phyloP scores from a whole-genome alignment of 306 rosid species.

The Pueraria montana region DNA sequence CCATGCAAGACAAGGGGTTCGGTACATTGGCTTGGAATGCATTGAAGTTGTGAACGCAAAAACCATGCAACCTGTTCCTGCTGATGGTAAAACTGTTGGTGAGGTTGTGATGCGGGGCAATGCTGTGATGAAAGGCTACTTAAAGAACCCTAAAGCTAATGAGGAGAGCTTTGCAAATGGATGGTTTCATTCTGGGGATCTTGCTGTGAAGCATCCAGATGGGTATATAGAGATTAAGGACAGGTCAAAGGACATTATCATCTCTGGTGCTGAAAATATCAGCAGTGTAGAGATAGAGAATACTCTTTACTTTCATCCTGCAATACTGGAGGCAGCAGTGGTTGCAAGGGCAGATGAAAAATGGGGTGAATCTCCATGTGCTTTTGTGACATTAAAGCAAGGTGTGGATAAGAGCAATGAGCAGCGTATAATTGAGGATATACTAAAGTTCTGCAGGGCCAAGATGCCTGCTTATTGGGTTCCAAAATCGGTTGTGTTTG shows the following conservation, averaged over 20 bases:
- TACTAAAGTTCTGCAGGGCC: conserved; percentile 75
- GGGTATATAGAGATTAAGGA: conserved; percentile 89
- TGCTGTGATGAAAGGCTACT: conserved; percentile 89
- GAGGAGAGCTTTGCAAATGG: conserved; percentile 76
- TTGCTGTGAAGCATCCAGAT: conserved; percentile 89
- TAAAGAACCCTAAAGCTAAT: conserved; percentile 84
- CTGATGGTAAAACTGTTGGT: conserved; percentile 71
- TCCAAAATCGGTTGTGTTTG: conserved; percentile 58
- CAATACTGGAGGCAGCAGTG: too few relatives aligned
- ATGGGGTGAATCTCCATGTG: conserved; percentile 82
- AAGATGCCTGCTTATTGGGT: conserved; percentile 88
- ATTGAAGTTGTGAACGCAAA: conserved; percentile 66
- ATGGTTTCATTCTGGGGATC: conserved; percentile 93
- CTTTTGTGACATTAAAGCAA: conserved; percentile 71
- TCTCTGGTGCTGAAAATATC: conserved; percentile 92
- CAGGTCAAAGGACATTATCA: conserved; percentile 91
- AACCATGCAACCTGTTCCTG: conserved; percentile 80
- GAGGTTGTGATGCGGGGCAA: conserved; percentile 92
- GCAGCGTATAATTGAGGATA: conserved; percentile 64
- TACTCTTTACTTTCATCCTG: conserved; percentile 70
- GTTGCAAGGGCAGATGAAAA: conserved; percentile 83
- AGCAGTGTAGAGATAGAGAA: conserved; percentile 93
- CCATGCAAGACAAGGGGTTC: conserved; percentile 89
- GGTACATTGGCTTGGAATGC: conserved; percentile 77
- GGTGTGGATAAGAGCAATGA: conserved; percentile 62